A percentile compares a stretch with the other conserved stretches of the same genome.
phyloP scores from a whole-genome alignment of 2,329 filamentous ascomycete genomes.

The Daldinia eschscholtzii region DNA sequence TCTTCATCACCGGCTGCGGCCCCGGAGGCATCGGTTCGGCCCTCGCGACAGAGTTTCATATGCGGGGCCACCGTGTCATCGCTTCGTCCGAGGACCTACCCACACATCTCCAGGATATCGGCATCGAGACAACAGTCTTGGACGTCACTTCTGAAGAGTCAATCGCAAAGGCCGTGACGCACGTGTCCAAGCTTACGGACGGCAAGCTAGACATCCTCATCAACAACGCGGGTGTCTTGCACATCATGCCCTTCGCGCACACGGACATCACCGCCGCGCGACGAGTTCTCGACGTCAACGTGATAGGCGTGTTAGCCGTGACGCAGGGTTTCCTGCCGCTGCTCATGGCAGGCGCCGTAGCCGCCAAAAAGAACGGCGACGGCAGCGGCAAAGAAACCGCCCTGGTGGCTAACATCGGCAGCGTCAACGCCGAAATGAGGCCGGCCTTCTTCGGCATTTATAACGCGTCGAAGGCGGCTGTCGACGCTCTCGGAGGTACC shows the following conservation, averaged over 20 bases:
- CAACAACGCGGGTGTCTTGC: constrained; percentile 46
- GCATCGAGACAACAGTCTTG: constrained; percentile 44
- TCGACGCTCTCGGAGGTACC: constrained; percentile 42
- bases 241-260: constrained; percentile 44
- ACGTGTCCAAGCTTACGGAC: constrained; percentile 36
- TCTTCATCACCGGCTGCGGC: constrained; percentile 50
- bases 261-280: constrained; percentile 34
- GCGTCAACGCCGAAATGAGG: constrained; percentile 41
- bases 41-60: constrained; percentile 49
- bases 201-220: constrained; percentile 47
- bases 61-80: constrained; percentile 50
- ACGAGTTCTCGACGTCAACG: constrained; percentile 43
- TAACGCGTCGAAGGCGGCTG: constrained; percentile 49
- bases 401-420: constrained; percentile 45
- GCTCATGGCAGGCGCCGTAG: constrained; percentile 20
- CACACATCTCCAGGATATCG: constrained; percentile 33
- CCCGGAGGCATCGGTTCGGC: constrained; percentile 47
- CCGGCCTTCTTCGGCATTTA: constrained; percentile 45
- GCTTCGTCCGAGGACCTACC: constrained; percentile 46
- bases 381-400: constrained; percentile 8
- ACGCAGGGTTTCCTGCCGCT: constrained; percentile 42
- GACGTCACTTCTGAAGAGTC: constrained; percentile 47
- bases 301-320: constrained; percentile 41
- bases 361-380: constrained; percentile 7
- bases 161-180: constrained; percentile 35